Base-by-base conservation (phyloP, 306 rosid genomes). In the Herpetospermum pedunculosum region DNA sequence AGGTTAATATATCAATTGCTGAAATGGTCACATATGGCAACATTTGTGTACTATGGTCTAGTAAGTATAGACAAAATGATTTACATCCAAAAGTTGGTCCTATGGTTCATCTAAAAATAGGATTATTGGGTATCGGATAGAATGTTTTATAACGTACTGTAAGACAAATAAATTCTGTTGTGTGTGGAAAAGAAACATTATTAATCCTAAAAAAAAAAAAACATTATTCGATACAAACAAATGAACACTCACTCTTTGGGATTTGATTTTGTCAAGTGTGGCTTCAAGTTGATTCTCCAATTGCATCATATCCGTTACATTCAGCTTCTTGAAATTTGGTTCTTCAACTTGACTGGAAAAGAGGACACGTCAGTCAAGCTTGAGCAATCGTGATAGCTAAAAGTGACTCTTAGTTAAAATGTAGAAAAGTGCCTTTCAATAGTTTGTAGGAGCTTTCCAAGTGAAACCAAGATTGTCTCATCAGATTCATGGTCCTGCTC, bases 161-260 rank as follows among this genome's bases (percentile, higher is more conserved):
- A 47, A 47, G 4, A 2, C 10, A 40, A 40, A 11, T 40, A 40
- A 8, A 14, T 48, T 48, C 14, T 48, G 53, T 48, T 34, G 0
- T 34, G 37, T 34, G 5, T 38, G 8, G 12, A 1, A 38, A n/a
- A n/a, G n/a, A n/a, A n/a, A n/a, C n/a, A n/a, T n/a, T n/a, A n/a
- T n/a, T n/a, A n/a, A n/a, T n/a, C n/a, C n/a, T n/a, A n/a, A n/a
- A n/a, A n/a, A n/a, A n/a, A n/a, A n/a, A n/a, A n/a, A n/a, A n/a
- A n/a, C n/a, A n/a, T n/a, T n/a, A n/a, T n/a, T n/a, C n/a, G n/a
- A n/a, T n/a, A n/a, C n/a, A 3, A 34, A 49, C 14, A 49, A 47
- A n/a, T 62, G 4, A 70, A 80, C 67, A 80, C 67, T 71, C 62
- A 81, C 84, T 80, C 78, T 81, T 47, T 58, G 75, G 37, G 9